Percentiles rank a stretch among this genome's conserved stretches.
phyloP scores from a whole-genome alignment of 2,329 filamentous ascomycete genomes.

The Boeremia lycopersici region DNA sequence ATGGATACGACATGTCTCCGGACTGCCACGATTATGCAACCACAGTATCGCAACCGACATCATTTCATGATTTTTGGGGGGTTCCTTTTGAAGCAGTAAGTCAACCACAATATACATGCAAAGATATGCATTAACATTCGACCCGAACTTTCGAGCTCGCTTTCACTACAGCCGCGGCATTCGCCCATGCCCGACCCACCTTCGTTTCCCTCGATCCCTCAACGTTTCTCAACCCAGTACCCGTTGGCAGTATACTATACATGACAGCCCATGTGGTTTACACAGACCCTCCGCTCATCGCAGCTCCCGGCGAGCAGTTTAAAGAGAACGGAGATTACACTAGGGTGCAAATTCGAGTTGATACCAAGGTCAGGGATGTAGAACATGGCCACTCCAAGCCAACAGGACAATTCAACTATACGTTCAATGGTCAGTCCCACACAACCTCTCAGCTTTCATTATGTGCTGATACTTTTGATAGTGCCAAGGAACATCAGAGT shows the following conservation, averaged over 20 bases:
- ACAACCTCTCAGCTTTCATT: neutral
- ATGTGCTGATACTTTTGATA: conserved; percentile 23
- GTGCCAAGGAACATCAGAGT: conserved; percentile 69
- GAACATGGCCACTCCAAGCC: conserved; percentile 71
- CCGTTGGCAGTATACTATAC: conserved; percentile 75
- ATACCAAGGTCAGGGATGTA: conserved; percentile 73
- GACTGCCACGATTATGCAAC: conserved; percentile 76
- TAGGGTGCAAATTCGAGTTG: conserved; percentile 72
- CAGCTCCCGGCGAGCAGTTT: conserved; percentile 44
- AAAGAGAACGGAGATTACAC: conserved; percentile 55
- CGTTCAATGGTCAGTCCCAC: conserved; percentile 54
- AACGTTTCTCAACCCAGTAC: conserved; percentile 76
- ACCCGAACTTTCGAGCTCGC: conserved; percentile 70
- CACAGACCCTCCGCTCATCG: conserved; percentile 65
- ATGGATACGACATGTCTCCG: conserved; percentile 69
- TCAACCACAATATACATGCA: neutral
- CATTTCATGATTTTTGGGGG: conserved; percentile 82
- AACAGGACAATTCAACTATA: conserved; percentile 79
- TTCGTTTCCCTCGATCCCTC: conserved; percentile 76
- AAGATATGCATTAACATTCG: neutral
- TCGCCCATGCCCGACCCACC: conserved; percentile 71
- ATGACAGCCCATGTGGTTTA: conserved; percentile 74
- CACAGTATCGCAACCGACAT: conserved; percentile 71
- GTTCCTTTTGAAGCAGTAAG: conserved; percentile 69
- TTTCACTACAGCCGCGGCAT: conserved; percentile 75